phyloP scores from a whole-genome alignment of 306 rosid genomes.

The Purshia tridentata region DNA sequence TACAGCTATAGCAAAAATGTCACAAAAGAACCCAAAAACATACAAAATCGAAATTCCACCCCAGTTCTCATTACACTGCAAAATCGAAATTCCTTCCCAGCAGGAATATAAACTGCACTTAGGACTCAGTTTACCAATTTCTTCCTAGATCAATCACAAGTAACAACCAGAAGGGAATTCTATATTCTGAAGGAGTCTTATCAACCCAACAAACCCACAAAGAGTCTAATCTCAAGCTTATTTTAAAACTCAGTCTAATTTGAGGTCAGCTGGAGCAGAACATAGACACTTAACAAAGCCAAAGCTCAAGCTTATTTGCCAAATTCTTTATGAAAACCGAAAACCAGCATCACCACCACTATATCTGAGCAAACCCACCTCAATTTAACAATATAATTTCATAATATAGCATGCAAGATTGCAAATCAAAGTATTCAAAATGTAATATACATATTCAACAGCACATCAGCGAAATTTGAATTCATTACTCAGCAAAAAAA shows the following conservation, averaged over 20 bases:
- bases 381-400: no score
- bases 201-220: background rate
- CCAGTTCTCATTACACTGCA: background rate
- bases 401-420: background rate
- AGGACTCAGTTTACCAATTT: background rate
- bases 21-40: background rate
- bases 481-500: background rate
- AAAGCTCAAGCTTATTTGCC: background rate
- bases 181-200: background rate
- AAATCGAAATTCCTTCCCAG: background rate
- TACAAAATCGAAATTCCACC: background rate
- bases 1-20: background rate
- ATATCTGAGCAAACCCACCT: no score
- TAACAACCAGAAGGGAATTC: conserved; percentile 1
- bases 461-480: background rate
- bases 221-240: background rate
- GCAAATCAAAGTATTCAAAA: background rate
- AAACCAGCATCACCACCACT: no score
- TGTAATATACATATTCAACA: background rate
- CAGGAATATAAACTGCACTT: background rate
- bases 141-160: background rate
- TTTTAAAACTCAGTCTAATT: background rate
- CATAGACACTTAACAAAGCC: background rate
- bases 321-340: background rate
- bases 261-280: background rate